Percentiles rank a stretch among this genome's conserved stretches.
Conservation (phyloP, 192 early-diverging fungal species). For the Podila epicladia region DNA sequence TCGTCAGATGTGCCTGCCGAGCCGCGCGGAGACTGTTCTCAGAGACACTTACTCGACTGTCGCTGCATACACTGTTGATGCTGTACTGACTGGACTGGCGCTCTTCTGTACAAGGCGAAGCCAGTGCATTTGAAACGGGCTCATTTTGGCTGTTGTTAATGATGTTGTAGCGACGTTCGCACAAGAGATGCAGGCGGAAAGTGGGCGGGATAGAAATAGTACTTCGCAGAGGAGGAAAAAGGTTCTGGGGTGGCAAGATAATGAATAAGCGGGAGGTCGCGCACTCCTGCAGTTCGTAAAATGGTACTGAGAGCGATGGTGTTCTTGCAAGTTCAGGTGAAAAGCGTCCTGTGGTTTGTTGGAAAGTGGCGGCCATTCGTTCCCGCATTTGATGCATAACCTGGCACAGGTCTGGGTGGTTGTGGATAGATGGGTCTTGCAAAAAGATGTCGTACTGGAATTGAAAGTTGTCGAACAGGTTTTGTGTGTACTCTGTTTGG, state of each 20-base stretch:
- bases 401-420: neutral
- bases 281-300: neutral
- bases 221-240: neutral
- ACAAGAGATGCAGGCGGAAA: neutral
- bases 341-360: neutral
- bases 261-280: neutral
- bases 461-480: neutral
- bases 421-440: neutral
- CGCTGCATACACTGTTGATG: neutral
- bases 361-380: neutral
- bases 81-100: neutral
- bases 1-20: constrained; percentile 2
- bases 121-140: neutral
- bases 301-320: neutral
- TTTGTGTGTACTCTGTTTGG: too few relatives aligned
- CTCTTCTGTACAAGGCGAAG: neutral
- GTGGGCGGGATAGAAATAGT: neutral
- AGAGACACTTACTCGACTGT: neutral
- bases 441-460: neutral
- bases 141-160: neutral
- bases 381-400: neutral
- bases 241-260: neutral
- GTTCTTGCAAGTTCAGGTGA: neutral
- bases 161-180: neutral
- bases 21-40: neutral